Conservation (phyloP, 495 filamentous ascomycete species). For the Chaetomidium leptoderma region DNA sequence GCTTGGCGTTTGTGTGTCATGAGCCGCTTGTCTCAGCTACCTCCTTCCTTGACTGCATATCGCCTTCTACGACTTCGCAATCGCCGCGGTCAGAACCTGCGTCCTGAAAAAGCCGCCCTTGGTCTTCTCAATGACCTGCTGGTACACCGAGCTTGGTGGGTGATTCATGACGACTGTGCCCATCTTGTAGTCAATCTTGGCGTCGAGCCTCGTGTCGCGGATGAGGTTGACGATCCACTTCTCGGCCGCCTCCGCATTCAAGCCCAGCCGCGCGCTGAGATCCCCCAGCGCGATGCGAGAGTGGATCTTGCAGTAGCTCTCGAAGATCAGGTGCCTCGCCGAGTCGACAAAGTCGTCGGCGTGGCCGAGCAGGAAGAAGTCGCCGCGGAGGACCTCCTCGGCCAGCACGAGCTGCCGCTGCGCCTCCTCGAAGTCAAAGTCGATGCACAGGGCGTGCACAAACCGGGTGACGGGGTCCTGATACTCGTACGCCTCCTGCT, state of each 20-base stretch:
- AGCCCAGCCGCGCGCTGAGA: constrained; percentile 79
- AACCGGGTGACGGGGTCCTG: constrained; percentile 93
- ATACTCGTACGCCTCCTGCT: constrained; percentile 97
- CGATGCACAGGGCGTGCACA: constrained; percentile 90
- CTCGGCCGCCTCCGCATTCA: constrained; percentile 91
- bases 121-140: constrained; percentile 96
- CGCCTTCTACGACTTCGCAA: constrained; percentile 40
- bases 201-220: constrained; percentile 92
- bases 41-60: background rate
- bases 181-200: constrained; percentile 98
- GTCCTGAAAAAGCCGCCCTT: constrained; percentile 92
- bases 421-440: constrained; percentile 98
- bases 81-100: constrained; percentile 63
- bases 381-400: constrained; percentile 83
- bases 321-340: constrained; percentile 91
- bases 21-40: too few relatives aligned
- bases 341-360: constrained; percentile 91
- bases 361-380: constrained; percentile 88
- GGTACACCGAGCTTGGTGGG: constrained; percentile 94
- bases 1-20: too few relatives aligned
- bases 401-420: constrained; percentile 87
- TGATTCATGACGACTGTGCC: constrained; percentile 99
- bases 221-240: constrained; percentile 99
- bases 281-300: constrained; percentile 98
- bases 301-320: constrained; percentile 99